These are phyloP conservation scores for Pichia sp. DNA, from an alignment of 1,139 yeast genomes.

Conservation along the genomic window DNA sequence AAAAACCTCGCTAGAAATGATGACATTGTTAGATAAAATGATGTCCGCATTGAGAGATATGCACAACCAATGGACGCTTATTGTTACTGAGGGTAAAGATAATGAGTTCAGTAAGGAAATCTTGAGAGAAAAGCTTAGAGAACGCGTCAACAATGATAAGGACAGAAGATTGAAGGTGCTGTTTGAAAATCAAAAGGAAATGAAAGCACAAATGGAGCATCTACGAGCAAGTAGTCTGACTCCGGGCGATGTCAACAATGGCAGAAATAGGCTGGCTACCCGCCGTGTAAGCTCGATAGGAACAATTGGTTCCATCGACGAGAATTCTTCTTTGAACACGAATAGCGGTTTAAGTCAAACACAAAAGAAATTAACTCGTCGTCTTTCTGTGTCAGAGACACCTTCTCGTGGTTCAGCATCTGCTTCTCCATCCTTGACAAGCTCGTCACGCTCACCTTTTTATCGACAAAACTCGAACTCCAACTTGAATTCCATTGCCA, in stretches of 20 bases:
- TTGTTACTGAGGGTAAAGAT: slow-evolving; percentile 25
- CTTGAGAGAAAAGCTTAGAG: slow-evolving; percentile 26
- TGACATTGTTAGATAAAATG: slow-evolving; percentile 26
- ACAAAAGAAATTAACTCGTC: neutral
- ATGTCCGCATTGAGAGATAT: slow-evolving; percentile 24
- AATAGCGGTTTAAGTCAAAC: neutral
- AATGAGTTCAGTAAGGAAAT: slow-evolving; percentile 26
- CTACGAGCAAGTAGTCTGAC: slow-evolving; percentile 3
- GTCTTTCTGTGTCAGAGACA: slow-evolving; percentile 3
- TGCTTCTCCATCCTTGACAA: neutral
- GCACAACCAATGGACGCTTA: slow-evolving; percentile 30
- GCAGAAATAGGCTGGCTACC: neutral
- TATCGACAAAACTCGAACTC: neutral
- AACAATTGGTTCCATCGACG: slow-evolving; percentile 1
- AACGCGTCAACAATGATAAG: slow-evolving; percentile 24
- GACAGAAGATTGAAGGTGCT: slow-evolving; percentile 10
- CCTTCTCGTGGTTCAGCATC: neutral
- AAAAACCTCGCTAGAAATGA: slow-evolving; percentile 27
- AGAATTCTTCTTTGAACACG: neutral
- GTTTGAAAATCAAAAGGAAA: slow-evolving; percentile 7
- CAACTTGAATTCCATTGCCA: too few relatives aligned
- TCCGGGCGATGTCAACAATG: slow-evolving; percentile 2
- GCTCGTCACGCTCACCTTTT: slow-evolving; percentile 2
- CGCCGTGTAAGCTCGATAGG: neutral
- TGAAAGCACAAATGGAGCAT: slow-evolving; percentile 9